Evolutionary conservation across 352 stramenopile species (phyloP).

Genomic region (Phytophthora agathidicida): DNA sequence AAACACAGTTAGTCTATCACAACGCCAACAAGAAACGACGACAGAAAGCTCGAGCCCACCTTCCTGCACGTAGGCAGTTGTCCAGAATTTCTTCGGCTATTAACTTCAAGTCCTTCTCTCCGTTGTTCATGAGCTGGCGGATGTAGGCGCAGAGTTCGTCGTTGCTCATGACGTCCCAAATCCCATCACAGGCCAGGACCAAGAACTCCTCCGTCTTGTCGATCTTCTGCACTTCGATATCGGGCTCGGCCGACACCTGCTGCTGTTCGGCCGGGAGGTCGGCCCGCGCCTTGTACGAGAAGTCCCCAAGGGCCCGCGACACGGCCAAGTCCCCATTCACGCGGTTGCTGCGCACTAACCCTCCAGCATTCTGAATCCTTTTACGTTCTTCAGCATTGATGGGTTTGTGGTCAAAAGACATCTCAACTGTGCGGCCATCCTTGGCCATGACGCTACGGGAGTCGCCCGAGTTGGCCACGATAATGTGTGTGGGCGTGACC

Average conservation of each 20-base stretch:
- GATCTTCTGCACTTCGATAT: slow-evolving; percentile 83
- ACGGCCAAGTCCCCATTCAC: slow-evolving; percentile 86
- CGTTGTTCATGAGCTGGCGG: slow-evolving; percentile 70
- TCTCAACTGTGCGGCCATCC: slow-evolving; percentile 53
- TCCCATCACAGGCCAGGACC: slow-evolving; percentile 92
- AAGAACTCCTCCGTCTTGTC: slow-evolving; percentile 91
- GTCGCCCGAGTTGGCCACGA: slow-evolving; percentile 83
- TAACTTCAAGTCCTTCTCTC: slow-evolving; percentile 70
- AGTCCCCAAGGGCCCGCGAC: slow-evolving; percentile 81
- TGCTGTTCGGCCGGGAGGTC: slow-evolving; percentile 72
- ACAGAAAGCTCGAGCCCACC: slow-evolving; percentile 34
- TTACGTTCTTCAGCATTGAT: slow-evolving; percentile 78
- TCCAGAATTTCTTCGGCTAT: slow-evolving; percentile 86
- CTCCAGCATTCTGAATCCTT: slow-evolving; percentile 76
- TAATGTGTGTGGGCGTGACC: slow-evolving; percentile 70
- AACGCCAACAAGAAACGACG: not conserved
- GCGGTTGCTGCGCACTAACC: slow-evolving; percentile 75
- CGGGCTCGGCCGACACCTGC: slow-evolving; percentile 87
- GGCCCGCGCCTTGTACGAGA: slow-evolving; percentile 76
- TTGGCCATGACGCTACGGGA: slow-evolving; percentile 81
- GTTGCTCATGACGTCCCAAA: slow-evolving; percentile 95
- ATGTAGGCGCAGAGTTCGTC: slow-evolving; percentile 90
- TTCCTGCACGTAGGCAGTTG: slow-evolving; percentile 72
- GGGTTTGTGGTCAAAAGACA: slow-evolving; percentile 93
- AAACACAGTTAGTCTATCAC: not conserved